Evolutionary conservation across 129 eudicot species (phyloP).

Genomic region (Centaurea solstitialis): DNA sequence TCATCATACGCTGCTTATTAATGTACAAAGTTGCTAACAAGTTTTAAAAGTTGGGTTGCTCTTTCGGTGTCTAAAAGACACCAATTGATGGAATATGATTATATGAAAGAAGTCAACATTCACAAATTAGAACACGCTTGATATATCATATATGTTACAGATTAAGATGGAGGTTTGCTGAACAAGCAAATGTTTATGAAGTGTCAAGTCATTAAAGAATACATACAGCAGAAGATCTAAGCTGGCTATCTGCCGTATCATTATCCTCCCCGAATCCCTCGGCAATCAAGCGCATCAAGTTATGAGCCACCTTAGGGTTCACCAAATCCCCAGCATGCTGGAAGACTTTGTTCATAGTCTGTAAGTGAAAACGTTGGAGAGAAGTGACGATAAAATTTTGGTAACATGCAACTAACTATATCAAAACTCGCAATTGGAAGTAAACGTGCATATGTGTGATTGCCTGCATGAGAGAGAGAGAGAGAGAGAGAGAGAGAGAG

Average conservation of each 20-base stretch:
- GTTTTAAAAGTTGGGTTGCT: no score
- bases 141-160: neutral
- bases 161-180: neutral
- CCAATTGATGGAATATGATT: no score
- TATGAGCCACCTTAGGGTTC: constrained; percentile 74
- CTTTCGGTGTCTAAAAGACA: no score
- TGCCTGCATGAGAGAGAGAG: neutral
- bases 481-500: neutral
- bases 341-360: constrained; percentile 82
- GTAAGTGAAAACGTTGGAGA: constrained; percentile 23
- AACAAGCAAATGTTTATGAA: neutral
- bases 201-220: neutral
- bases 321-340: constrained; percentile 82
- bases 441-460: neutral
- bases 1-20: neutral
- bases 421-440: neutral
- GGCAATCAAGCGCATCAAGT: constrained; percentile 86
- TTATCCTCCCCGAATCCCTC: constrained; percentile 92
- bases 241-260: constrained; percentile 71
- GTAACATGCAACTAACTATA: neutral
- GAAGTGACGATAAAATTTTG: neutral
- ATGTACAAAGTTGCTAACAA: neutral
- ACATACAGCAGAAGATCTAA: constrained; percentile 96
- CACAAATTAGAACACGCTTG: no score
- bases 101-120: no score